Percentiles rank a stretch among this genome's conserved stretches.
These are phyloP conservation scores for Neonectria hederae DNA, from an alignment of 2,329 filamentous ascomycete genomes.

Conservation along the genomic window DNA sequence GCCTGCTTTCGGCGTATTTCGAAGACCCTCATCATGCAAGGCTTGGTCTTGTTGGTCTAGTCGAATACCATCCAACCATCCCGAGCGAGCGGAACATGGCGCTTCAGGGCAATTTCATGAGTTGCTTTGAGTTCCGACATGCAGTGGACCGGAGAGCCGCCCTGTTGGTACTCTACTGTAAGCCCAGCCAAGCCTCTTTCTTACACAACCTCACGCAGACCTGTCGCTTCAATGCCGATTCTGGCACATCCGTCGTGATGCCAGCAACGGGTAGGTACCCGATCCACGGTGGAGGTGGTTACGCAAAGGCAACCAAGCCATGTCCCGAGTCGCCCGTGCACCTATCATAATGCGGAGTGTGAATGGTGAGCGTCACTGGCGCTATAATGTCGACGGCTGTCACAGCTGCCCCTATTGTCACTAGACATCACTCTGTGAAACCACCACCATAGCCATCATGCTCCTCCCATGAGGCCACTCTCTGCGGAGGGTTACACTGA, in stretches of 20 bases:
- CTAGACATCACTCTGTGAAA: background rate
- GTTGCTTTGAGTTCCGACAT: constrained; percentile 21
- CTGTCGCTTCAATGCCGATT: constrained; percentile 31
- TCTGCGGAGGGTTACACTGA: constrained; percentile 12
- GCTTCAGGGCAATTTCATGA: constrained; percentile 17
- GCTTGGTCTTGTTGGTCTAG: constrained; percentile 18
- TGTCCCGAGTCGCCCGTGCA: constrained; percentile 5
- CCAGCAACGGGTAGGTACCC: constrained; percentile 22
- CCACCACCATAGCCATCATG: constrained; percentile 1
- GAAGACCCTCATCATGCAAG: constrained; percentile 1
- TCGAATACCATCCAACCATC: background rate
- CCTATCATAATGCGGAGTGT: background rate
- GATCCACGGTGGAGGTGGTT: constrained; percentile 28
- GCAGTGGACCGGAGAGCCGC: constrained; percentile 30
- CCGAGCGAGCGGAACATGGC: constrained; percentile 11
- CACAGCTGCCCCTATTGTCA: background rate
- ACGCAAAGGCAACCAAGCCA: constrained; percentile 28
- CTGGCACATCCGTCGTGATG: constrained; percentile 29
- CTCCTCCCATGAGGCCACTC: background rate
- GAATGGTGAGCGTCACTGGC: constrained; percentile 2
- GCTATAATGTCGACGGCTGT: constrained; percentile 1
- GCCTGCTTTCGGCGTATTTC: background rate
- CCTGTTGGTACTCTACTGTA: constrained; percentile 23
- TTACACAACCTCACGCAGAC: constrained; percentile 36
- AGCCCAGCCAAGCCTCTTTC: constrained; percentile 32